phyloP scores from a whole-genome alignment of 441 rosid species.

The Rhodomyrtus psidioides region DNA sequence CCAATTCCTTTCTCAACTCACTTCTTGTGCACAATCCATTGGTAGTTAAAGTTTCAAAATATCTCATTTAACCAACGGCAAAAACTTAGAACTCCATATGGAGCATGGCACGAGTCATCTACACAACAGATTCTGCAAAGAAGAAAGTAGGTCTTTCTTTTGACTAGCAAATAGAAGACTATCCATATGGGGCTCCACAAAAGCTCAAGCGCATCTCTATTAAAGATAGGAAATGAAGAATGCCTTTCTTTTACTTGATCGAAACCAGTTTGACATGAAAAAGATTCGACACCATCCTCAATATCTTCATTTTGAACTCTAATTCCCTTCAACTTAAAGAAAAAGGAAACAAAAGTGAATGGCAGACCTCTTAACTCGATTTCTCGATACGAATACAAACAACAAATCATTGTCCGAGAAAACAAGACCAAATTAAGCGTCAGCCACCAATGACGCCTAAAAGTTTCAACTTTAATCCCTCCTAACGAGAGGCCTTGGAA shows the following conservation, averaged over 20 bases:
- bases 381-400: neutral
- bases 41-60: neutral
- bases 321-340: neutral
- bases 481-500: neutral
- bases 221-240: neutral
- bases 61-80: neutral
- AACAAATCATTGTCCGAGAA: neutral
- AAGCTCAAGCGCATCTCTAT: neutral
- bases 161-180: neutral
- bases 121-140: neutral
- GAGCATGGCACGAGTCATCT: neutral
- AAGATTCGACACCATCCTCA: neutral
- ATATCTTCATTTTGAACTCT: neutral
- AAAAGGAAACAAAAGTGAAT: neutral
- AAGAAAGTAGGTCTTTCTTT: neutral
- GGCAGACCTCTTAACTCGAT: neutral
- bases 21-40: neutral
- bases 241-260: neutral
- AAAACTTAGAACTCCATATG: neutral
- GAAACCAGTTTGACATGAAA: neutral
- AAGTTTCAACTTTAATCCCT: neutral
- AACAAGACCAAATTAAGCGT: neutral
- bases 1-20: neutral
- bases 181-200: neutral
- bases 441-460: neutral